Evolutionary conservation across 2,329 filamentous ascomycete species (phyloP), one percentile per base, ranked within the genome.

Genomic region (Apiospora kogelbergensis): DNA sequence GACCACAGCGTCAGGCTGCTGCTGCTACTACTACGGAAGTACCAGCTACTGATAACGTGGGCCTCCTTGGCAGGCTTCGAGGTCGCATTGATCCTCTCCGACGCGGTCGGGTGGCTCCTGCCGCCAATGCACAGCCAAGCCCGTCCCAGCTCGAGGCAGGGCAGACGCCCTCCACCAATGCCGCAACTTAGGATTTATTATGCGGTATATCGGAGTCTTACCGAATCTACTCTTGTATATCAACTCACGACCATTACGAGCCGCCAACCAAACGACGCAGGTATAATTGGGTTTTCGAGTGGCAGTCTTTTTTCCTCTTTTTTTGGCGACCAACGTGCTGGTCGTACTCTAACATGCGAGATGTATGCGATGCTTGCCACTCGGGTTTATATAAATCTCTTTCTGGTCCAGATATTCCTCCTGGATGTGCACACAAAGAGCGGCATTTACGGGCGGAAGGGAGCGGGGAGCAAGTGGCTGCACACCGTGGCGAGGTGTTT

Each of bases 121-220:
- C 76, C 1, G 71, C 74, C 37, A 85, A 84, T 13, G 53, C 53
- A 17, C 53, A 60, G 30, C 53, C 53, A 60, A 60, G 53, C 53
- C 84, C 84, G 6, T 83, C 82, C 66, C 83, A 85, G 71, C 78
- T 86, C 13, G 84, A 86, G 75, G 80, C 84, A 30, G 84, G 82
- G 67, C 76, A 77, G 66, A 79, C 80, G 66, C 73, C 75, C 42
- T 71, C 75, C 10, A 71, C 72, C 42, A 48, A 60, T 26, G 44
- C 66, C 20, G 69, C 63, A 65, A 57, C 6, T 17, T 67, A 67
- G 37, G 42, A 15, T 13, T 30, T 22, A 15, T 15, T 11, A 37
- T 44, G 37, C 26, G 17, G 40, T 33, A 17, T 65, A 53, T 33
- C n/a, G n/a, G n/a, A 33, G 26, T n/a, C 26, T 66, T 60, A 26